Evolutionary conservation across 441 rosid species (phyloP).

Genomic region (Erysimum cheiri): DNA sequence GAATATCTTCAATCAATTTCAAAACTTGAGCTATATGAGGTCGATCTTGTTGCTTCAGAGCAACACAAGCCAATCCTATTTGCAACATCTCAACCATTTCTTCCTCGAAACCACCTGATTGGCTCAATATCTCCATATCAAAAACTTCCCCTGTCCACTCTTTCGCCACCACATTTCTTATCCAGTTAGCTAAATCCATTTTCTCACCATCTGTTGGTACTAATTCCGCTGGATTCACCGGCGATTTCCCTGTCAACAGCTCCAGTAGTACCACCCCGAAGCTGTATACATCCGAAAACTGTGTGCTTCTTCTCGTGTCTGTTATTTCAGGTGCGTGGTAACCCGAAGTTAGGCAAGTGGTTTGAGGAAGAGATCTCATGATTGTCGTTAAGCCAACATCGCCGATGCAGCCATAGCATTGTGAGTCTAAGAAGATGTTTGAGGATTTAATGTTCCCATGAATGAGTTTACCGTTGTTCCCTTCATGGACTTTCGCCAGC

Average conservation of each 20-base stretch:
- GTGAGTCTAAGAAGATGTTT: conserved; percentile 75
- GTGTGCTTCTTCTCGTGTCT: conserved; percentile 57
- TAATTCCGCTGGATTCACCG: conserved; percentile 54
- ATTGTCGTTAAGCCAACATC: conserved; percentile 72
- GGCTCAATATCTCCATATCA: conserved; percentile 38
- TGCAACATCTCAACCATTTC: conserved; percentile 49
- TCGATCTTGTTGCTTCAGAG: conserved; percentile 38
- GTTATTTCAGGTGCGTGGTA: conserved; percentile 88
- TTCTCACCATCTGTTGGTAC: conserved; percentile 47
- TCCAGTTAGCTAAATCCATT: conserved; percentile 78
- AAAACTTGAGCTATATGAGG: conserved; percentile 43
- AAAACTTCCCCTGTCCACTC: conserved; percentile 52
- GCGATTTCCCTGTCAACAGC: conserved; percentile 83
- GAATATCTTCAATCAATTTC: conserved; percentile 43
- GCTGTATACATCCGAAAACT: conserved; percentile 81
- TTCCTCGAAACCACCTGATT: conserved; percentile 30
- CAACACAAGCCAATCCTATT: conserved; percentile 46
- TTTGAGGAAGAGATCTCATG: conserved; percentile 57
- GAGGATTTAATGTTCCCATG: conserved; percentile 91
- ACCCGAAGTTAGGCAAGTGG: conserved; percentile 59
- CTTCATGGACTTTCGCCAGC: conserved; percentile 86
- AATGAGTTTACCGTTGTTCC: conserved; percentile 80
- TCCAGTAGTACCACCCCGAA: conserved; percentile 89
- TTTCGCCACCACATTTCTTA: conserved; percentile 72
- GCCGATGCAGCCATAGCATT: conserved; percentile 57